Evolutionary conservation across 2,329 filamentous ascomycete species (phyloP), one percentile per base, ranked within the genome.

Genomic region (Cytospora piceicola): DNA sequence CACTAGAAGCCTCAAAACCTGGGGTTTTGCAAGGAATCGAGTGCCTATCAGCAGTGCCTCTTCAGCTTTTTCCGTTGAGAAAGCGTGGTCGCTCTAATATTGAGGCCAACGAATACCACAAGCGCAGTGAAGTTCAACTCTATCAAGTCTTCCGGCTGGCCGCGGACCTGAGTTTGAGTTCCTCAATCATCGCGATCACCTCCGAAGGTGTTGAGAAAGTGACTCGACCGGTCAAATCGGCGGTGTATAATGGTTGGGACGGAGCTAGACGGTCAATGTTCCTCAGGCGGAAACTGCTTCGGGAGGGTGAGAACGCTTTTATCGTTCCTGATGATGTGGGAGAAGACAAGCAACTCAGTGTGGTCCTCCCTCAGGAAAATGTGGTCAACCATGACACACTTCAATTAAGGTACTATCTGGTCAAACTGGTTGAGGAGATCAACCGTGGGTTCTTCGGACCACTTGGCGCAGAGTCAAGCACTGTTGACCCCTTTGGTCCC

Each of bases 61-160:
- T 67, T 17, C 59, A 58, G 20, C 51, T 59, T 9, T 49, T 59
- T 17, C 20, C 36, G 20, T 34, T 22, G 32, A 46, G 52, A 8
- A 32, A 30, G 39, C 29, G n/a, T 49, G 8, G 46, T 49, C n/a
- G n/a, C n/a, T 14, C 46, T 2, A 49, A 14, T 14, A 2, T 24
- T 24, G 49, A 53, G 32, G n/a, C 67, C 6, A 65, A 63, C 14
- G 62, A 70, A 15, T 79, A 81, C 59, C 65, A 72, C 12, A 68
- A 75, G 4, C 68, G 75, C n/a, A 8, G 36, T 29, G 73, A 73
- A 4, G 71, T 80, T 2, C 74, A 75, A 24, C 83, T 85, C 68
- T 84, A 80, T 61, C 83, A 86, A 66, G 68, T 83, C 17, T 79
- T 77, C 61, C 73, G 77, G 14, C 69, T 86, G 2, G 77, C 73